These are phyloP conservation scores for Fusarium nygamai DNA, from an alignment of 2,329 filamentous ascomycete genomes.

Conservation along the genomic window DNA sequence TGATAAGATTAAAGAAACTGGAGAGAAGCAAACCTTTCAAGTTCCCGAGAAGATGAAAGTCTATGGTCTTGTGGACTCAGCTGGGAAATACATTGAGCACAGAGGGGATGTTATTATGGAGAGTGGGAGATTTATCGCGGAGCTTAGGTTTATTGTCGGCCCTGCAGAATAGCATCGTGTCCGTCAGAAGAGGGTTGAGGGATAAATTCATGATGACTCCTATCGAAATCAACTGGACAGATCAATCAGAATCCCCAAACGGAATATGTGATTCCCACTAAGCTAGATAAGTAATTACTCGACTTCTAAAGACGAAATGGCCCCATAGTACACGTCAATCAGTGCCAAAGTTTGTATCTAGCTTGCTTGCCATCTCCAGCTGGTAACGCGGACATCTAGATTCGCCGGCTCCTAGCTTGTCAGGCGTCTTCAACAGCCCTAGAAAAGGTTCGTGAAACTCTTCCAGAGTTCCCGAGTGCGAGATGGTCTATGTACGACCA, in stretches of 20 bases:
- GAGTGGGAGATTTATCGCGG: not conserved
- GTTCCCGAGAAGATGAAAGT: not conserved
- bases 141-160: not conserved
- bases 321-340: not conserved
- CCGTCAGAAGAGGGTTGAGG: fast-evolving
- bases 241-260: not conserved
- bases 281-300: too few species aligned
- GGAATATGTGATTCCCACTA: not conserved
- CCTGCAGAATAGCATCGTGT: not conserved
- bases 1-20: not conserved
- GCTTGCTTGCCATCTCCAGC: not conserved
- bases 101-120: not conserved
- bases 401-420: not conserved
- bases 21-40: not conserved
- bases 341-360: not conserved
- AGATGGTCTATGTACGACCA: not conserved
- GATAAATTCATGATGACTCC: fast-evolving
- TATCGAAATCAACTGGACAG: not conserved
- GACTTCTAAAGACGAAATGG: too few species aligned
- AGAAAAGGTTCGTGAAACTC: not conserved
- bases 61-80: not conserved
- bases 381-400: too few species aligned
- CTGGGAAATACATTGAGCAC: not conserved
- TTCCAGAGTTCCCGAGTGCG: not conserved
- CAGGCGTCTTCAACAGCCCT: not conserved